Evolutionary conservation across 352 stramenopile species (phyloP).

Genomic region (Phytopythium mirpurense): DNA sequence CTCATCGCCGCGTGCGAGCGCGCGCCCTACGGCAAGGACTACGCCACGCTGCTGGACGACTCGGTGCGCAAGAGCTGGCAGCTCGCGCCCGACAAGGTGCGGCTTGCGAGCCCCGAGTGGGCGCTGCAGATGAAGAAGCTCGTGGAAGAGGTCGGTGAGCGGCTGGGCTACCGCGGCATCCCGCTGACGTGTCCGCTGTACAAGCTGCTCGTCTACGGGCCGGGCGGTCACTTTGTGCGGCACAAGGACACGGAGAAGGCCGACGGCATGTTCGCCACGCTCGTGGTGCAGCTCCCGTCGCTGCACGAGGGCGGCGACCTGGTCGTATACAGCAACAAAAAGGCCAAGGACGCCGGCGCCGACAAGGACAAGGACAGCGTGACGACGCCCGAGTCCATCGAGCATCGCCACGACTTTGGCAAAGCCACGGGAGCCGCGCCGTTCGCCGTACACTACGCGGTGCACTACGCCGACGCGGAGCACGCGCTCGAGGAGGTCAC

Average conservation of each 20-base stretch:
- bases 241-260: slow-evolving; percentile 53
- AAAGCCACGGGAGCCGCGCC: slow-evolving; percentile 10
- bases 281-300: slow-evolving; percentile 34
- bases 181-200: slow-evolving; percentile 18
- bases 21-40: slow-evolving; percentile 4
- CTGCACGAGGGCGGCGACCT: slow-evolving; percentile 18
- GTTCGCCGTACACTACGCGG: slow-evolving; percentile 13
- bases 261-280: slow-evolving; percentile 39
- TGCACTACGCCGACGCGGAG: slow-evolving; percentile 20
- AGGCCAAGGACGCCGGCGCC: not conserved
- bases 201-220: slow-evolving; percentile 41
- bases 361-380: not conserved
- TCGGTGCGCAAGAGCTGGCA: slow-evolving; percentile 12
- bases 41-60: slow-evolving; percentile 8
- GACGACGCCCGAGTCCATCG: not conserved
- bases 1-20: slow-evolving; percentile 9
- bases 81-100: slow-evolving; percentile 9
- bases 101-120: slow-evolving; percentile 13
- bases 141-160: not conserved
- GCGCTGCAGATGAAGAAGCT: slow-evolving; percentile 7
- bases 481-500: slow-evolving; percentile 16
- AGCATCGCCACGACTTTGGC: slow-evolving; percentile 17
- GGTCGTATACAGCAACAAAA: slow-evolving; percentile 10
- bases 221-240: slow-evolving; percentile 30
- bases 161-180: slow-evolving; percentile 10